Percentiles rank a stretch among this genome's conserved stretches.
Conservation (phyloP, 2,329 filamentous ascomycete species). For the Zymoseptoria pseudotritici region DNA sequence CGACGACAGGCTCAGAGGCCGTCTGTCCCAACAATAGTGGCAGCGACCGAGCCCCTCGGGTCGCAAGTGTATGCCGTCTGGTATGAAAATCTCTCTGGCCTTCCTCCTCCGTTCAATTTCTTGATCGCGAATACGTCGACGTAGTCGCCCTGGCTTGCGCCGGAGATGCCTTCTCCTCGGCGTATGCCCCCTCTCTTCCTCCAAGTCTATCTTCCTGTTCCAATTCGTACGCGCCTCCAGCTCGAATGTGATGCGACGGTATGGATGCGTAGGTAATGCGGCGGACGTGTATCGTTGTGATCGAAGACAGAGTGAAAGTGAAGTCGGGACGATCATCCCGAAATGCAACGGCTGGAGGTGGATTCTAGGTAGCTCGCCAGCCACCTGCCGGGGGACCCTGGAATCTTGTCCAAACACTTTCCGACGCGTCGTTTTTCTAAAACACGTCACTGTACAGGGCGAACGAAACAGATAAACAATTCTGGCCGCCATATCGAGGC, state of each 20-base stretch:
- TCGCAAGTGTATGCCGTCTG: background rate
- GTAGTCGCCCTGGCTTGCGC: background rate
- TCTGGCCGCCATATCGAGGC: background rate
- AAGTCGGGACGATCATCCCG: background rate
- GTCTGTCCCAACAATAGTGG: background rate
- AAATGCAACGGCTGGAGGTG: background rate
- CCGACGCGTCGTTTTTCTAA: background rate
- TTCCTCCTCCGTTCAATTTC: background rate
- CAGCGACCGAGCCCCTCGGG: too few relatives aligned
- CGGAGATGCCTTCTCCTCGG: background rate
- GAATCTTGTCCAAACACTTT: background rate
- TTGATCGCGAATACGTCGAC: background rate
- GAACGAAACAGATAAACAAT: background rate
- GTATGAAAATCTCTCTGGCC: background rate
- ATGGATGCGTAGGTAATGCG: background rate
- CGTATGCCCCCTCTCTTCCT: background rate
- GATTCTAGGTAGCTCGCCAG: background rate
- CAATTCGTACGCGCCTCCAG: background rate
- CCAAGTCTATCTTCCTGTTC: background rate
- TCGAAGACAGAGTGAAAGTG: background rate
- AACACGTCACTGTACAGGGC: background rate
- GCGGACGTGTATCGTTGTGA: background rate
- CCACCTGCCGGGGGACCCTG: background rate
- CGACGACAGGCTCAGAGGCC: background rate
- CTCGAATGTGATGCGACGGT: background rate